phyloP scores from a whole-genome alignment of 2,329 filamentous ascomycete species.

The Pseudogymnoascus sp. region DNA sequence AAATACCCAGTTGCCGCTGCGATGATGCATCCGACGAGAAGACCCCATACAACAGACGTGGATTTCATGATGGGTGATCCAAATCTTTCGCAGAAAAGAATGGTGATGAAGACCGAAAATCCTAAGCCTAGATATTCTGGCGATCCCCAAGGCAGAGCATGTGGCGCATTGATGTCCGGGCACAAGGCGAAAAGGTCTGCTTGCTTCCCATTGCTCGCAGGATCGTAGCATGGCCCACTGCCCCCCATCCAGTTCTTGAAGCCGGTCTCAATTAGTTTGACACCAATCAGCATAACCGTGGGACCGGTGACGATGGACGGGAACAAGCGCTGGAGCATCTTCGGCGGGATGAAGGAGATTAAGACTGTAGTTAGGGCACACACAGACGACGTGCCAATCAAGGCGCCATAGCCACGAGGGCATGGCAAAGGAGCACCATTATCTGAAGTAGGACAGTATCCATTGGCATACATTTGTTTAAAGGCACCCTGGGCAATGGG shows the following conservation, averaged over 20 bases:
- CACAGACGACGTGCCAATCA: constrained; percentile 61
- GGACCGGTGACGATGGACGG: constrained; percentile 72
- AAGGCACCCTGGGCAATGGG: constrained; percentile 65
- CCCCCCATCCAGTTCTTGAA: constrained; percentile 78
- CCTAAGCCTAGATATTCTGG: constrained; percentile 72
- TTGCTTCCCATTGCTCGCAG: not conserved
- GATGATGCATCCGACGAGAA: constrained; percentile 70
- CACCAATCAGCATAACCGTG: constrained; percentile 65
- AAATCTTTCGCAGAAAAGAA: constrained; percentile 73
- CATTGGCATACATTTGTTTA: constrained; percentile 67
- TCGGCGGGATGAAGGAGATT: constrained; percentile 66
- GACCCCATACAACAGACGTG: constrained; percentile 58
- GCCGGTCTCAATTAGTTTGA: constrained; percentile 61
- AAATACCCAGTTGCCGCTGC: constrained; percentile 73
- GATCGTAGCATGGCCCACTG: constrained; percentile 46
- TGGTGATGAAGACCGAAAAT: constrained; percentile 71
- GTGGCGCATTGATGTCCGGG: constrained; percentile 59
- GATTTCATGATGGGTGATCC: constrained; percentile 80
- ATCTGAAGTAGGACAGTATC: constrained; percentile 52
- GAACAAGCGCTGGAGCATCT: constrained; percentile 62
- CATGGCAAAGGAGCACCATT: constrained; percentile 63
- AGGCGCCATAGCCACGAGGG: constrained; percentile 65
- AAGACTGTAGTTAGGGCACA: constrained; percentile 62
- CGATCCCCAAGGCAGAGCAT: constrained; percentile 67
- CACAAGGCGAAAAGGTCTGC: constrained; percentile 37